These are phyloP conservation scores for Diutina sp. DNA, from an alignment of 1,139 yeast species.

Conservation along the genomic window DNA sequence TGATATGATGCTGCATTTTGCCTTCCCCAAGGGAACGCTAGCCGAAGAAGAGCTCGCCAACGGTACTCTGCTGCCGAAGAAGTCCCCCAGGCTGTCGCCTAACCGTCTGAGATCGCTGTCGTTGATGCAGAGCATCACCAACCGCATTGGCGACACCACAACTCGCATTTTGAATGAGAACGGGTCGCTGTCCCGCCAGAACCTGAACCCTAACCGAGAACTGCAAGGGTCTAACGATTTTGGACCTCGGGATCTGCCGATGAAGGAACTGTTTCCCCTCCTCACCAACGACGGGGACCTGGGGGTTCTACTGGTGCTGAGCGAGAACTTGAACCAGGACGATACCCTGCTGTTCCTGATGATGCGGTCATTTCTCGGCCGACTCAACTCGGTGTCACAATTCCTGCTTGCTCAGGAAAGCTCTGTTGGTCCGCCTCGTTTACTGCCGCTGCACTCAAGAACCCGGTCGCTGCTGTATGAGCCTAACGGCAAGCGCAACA, in stretches of 20 bases:
- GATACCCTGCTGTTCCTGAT: neutral
- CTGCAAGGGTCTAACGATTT: neutral
- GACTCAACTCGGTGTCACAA: neutral
- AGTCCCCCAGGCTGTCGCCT: neutral
- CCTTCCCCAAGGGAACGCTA: conserved; percentile 18
- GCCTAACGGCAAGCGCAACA: neutral
- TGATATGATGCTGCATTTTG: conserved; percentile 8
- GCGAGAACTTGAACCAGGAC: neutral
- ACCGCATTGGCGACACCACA: conserved; percentile 13
- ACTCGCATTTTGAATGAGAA: neutral
- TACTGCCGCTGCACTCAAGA: neutral
- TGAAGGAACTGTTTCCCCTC: neutral
- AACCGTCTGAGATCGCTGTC: conserved; percentile 27
- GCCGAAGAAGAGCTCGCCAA: conserved; percentile 9
- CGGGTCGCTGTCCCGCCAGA: neutral
- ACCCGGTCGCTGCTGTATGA: neutral
- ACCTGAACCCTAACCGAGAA: neutral
- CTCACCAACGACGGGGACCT: neutral
- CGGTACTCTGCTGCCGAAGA: neutral
- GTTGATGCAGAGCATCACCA: conserved; percentile 22
- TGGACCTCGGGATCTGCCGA: neutral
- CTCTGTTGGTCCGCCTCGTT: neutral
- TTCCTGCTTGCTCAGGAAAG: neutral
- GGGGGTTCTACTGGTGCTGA: neutral
- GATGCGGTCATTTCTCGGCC: neutral